Evolutionary conservation across 768 basidiomycete genomes (phyloP), one percentile per base, ranked within the genome.

Genomic region (Pleurotus ostreatus): DNA sequence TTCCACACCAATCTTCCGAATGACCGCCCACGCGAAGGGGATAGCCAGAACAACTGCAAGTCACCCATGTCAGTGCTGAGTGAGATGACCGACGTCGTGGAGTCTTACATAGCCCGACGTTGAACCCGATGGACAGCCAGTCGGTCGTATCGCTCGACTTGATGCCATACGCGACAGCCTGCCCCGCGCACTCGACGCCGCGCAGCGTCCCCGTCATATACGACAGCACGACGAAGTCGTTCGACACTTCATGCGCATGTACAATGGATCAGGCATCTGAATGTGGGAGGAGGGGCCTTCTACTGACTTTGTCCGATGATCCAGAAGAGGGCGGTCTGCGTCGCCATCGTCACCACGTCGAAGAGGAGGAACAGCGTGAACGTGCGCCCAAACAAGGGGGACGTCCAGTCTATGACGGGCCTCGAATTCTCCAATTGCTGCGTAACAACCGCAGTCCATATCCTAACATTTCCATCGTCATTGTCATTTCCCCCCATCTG

Each of bases 121-220:
- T 70, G 18, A 70, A 57, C 5, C 69, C 69, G 41, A 70, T 67
- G 18, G 68, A 69, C 5, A 70, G 53, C 69, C 69, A 70, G 46
- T 70, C 59, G 1, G 68, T 67, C 11, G 69, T 69, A 55, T 70
- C 60, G 44, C 60, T 66, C 5, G 69, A 70, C 57, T 70, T 70
- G 58, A 70, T 66, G 1, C 68, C 69, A 46, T 66, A 70, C 39
- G 69, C 69, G 55, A 70, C 69, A 7, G 69, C 69, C 53, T 69
- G 69, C 3, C 69, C 69, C 13, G 66, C 68, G 49, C 68, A 69
- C 43, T 70, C 69, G 9, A 70, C 65, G 15, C 69, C 69, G 18
- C 69, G 67, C 37, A 70, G 61, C 5, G 65, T 66, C 45, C 69
- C 69, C 15, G 69, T 71, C 69, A 71, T 70, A 55, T 70, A 71